These are phyloP conservation scores for Petunia axillaris DNA, from an alignment of 257 asterid species.

Conservation along the genomic window DNA sequence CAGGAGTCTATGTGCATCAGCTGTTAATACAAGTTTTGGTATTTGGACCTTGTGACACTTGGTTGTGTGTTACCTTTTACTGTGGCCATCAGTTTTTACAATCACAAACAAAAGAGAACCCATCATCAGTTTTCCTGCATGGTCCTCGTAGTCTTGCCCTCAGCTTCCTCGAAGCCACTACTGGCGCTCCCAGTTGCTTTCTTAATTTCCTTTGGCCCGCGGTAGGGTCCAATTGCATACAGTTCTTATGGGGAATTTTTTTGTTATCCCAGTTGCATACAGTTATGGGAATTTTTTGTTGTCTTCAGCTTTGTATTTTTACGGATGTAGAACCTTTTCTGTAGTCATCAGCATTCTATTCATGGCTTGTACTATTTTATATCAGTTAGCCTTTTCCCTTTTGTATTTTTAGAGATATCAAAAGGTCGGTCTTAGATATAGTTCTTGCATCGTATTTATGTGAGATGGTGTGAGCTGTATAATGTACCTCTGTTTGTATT, in stretches of 20 bases:
- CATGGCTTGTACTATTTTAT: conserved; percentile 18
- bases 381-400: conserved; percentile 2
- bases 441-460: conserved; percentile 15
- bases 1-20: conserved; percentile 27
- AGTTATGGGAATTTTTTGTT: conserved; percentile 7
- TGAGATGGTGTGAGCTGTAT: neutral
- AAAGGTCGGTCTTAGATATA: neutral
- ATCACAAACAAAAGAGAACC: neutral
- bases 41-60: conserved; percentile 21
- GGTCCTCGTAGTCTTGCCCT: conserved; percentile 30
- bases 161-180: conserved; percentile 7
- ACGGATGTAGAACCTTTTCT: neutral
- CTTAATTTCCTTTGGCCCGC: neutral
- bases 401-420: neutral
- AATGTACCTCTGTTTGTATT: neutral
- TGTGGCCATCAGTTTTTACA: neutral
- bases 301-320: neutral
- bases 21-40: conserved; percentile 24
- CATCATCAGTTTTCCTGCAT: conserved; percentile 51
- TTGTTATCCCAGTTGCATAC: neutral
- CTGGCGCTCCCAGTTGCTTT: neutral
- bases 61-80: neutral
- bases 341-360: neutral
- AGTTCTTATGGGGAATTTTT: neutral
- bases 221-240: conserved; percentile 23